Evolutionary conservation across 2,329 filamentous ascomycete genomes (phyloP), one percentile per base, ranked within the genome.

Genomic region (Nemania abortiva): DNA sequence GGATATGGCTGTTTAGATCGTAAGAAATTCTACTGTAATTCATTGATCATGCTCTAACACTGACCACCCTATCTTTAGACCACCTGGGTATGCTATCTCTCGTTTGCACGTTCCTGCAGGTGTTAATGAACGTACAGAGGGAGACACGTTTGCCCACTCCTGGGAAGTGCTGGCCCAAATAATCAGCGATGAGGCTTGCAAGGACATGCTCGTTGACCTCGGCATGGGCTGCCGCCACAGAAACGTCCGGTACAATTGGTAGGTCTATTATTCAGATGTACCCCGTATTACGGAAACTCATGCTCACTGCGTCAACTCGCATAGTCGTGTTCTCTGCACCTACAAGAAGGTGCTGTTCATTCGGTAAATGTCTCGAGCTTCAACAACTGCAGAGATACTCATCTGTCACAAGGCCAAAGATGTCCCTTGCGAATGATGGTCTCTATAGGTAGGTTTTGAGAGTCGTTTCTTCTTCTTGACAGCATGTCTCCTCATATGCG

Each of bases 241-340:
- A 31, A 71, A 67, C 39, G 69, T 71, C 10, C 18, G 63, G 39
- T 70, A 70, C 29, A 66, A 66, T 45, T 64, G 58, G 56, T 50
- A 3, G 52, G 53, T 65, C 53, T 18, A 24, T 4, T 20, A 9
- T 55, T 50, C 29, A 52, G 58, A 42, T 63, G 20, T 34, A 55
- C 18, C 10, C 45, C 49, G n/a, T 63, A 22, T 13, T 56, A 24
- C 31, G 22, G 6, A 24, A 24, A n/a, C 42, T 2, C 24, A 59
- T n/a, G n/a, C n/a, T n/a, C n/a, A n/a, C n/a, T n/a, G n/a, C n/a
- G n/a, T n/a, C n/a, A n/a, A n/a, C n/a, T n/a, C n/a, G n/a, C n/a
- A 59, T n/a, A 56, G 68, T n/a, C 66, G 70, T 27, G 67, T 71
- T 13, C 67, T 71, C 10, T 71, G 70, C 64, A 71, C 70, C 6